Evolutionary conservation across 306 rosid species (phyloP), one percentile per base, ranked within the genome.

Genomic region (Corylus heterophylla): DNA sequence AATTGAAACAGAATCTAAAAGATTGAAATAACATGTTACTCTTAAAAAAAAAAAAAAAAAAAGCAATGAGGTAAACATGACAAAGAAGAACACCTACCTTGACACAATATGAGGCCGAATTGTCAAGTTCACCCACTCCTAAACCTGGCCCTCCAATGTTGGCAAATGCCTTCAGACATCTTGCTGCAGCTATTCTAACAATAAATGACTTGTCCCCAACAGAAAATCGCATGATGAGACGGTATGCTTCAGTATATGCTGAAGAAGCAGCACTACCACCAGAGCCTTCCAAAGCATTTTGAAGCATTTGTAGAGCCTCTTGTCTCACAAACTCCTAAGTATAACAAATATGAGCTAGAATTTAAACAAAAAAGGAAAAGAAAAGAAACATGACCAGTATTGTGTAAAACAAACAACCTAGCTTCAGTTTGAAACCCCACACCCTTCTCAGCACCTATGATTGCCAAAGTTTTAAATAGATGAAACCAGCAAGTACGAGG

Each of bases 111-210:
- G 97, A 87, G 67, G 98, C 89, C 71, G 98, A 88, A 89, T 87
- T 95, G 79, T 95, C 99, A 69, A 95, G 92, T 78, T 91, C 99
- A 17, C 83, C 90, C 81, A 91, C 85, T 67, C 92, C 90, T 80
- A 95, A 85, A 73, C 99, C 97, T 11, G 99, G 99, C 85, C 98
- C 98, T 79, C 99, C 99, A 61, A 95, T 91, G 77, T 69, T 85
- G 17, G 96, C 96, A 88, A 95, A 91, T 58, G 96, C 94, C 88
- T 89, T 95, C 77, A 95, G 84, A 85, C 99, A 95, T 89, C 99
- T 90, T 66, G 97, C 98, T 55, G 99, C 97, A 71, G 98, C 97
- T 79, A 95, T 93, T 91, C 98, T 93, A 75, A 93, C 98, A 54
- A 92, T 85, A 89, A 91, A 92, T 37, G 97, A 93, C 86, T 93